phyloP scores from a whole-genome alignment of 2,329 filamentous ascomycete genomes.

The Paecilomyces niveus region DNA sequence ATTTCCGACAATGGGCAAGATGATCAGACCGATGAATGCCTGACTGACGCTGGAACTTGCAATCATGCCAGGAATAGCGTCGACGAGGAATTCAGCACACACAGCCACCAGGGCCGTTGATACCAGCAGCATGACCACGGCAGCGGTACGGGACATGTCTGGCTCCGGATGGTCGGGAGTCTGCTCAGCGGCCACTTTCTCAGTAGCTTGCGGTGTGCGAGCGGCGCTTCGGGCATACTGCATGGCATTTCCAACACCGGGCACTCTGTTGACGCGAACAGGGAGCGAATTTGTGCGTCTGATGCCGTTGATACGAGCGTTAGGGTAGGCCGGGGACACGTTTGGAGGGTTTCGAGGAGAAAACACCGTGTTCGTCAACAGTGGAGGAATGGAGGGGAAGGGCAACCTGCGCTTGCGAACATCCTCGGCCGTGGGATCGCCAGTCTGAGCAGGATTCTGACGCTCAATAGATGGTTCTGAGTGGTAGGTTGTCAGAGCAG shows the following conservation, averaged over 20 bases:
- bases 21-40: constrained; percentile 72
- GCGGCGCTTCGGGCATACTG: constrained; percentile 26
- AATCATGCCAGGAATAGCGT: constrained; percentile 64
- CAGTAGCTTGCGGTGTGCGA: constrained; percentile 14
- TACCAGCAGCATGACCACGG: constrained; percentile 48
- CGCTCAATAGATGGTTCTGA: neutral
- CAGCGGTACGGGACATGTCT: constrained; percentile 50
- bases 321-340: constrained; percentile 1
- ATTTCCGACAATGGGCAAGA: constrained; percentile 76
- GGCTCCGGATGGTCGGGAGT: constrained; percentile 9
- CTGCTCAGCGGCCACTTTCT: constrained; percentile 7
- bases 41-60: constrained; percentile 54
- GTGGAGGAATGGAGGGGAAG: constrained; percentile 22
- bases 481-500: neutral
- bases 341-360: constrained; percentile 1
- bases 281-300: constrained; percentile 27
- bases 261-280: constrained; percentile 16
- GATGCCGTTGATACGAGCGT: constrained; percentile 14
- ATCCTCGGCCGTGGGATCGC: neutral
- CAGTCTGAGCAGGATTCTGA: neutral
- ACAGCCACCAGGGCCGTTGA: constrained; percentile 54
- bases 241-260: constrained; percentile 24
- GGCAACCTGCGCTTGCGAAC: constrained; percentile 18
- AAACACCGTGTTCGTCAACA: constrained; percentile 30
- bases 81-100: constrained; percentile 66